A percentile compares a stretch with the other conserved stretches of the same genome.
These are phyloP conservation scores for Anisodus acutangulus DNA, from an alignment of 257 asterid species.

Conservation along the genomic window DNA sequence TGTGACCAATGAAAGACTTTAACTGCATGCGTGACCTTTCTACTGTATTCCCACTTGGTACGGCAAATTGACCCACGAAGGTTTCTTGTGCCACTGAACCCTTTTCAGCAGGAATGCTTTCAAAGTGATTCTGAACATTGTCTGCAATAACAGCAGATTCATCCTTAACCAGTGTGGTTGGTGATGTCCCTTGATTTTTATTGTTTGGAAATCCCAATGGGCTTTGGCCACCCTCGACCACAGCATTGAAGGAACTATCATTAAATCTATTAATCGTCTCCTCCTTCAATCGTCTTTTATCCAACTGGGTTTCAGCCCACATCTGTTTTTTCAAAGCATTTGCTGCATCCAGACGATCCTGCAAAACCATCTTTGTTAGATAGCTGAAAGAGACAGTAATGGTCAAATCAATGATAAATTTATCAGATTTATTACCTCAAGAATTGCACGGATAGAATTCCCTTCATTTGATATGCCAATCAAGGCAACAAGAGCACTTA, in stretches of 20 bases:
- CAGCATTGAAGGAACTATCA: constrained; percentile 64
- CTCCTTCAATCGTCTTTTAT: constrained; percentile 85
- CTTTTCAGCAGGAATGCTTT: constrained; percentile 44
- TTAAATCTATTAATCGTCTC: constrained; percentile 60
- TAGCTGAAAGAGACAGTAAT: constrained; percentile 11
- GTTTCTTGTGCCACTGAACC: constrained; percentile 43
- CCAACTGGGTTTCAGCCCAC: constrained; percentile 99
- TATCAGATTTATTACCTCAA: constrained; percentile 43
- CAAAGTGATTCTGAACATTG: constrained; percentile 47
- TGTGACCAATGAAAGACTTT: constrained; percentile 87
- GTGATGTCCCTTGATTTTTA: constrained; percentile 53
- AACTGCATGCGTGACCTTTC: constrained; percentile 93
- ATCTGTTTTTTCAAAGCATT: constrained; percentile 87
- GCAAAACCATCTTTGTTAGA: constrained; percentile 44
- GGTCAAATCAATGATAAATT: not conserved
- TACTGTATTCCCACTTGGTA: constrained; percentile 69
- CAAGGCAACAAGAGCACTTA: constrained; percentile 84
- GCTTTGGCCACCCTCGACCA: constrained; percentile 67
- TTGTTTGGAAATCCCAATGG: constrained; percentile 54
- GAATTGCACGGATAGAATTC: constrained; percentile 79
- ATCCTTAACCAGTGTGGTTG: constrained; percentile 52
- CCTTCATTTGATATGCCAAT: constrained; percentile 97
- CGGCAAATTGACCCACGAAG: constrained; percentile 48
- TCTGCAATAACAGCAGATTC: constrained; percentile 56
- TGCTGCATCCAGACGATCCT: constrained; percentile 97